Evolutionary conservation across 257 asterid genomes (phyloP).

Genomic region (Nicotiana paniculata): DNA sequence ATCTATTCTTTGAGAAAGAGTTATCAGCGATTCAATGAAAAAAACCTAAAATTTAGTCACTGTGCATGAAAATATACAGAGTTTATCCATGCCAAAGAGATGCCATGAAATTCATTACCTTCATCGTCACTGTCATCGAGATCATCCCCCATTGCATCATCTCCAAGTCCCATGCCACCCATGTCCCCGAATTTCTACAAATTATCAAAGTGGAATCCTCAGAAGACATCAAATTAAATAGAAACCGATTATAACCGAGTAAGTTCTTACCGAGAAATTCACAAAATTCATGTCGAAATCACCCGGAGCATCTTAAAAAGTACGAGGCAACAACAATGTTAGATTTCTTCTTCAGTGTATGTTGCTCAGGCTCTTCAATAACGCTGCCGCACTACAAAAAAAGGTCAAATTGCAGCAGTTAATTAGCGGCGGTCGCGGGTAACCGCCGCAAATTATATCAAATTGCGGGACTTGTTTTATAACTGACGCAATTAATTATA

Average conservation of each 20-base stretch:
- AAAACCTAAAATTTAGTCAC: too few relatives aligned
- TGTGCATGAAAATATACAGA: too few relatives aligned
- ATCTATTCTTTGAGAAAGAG: neutral
- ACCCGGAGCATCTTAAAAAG: conserved; percentile 44
- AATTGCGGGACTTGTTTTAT: too few relatives aligned
- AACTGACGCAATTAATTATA: too few relatives aligned
- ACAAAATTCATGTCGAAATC: conserved; percentile 76
- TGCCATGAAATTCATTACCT: conserved; percentile 35
- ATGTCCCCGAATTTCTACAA: conserved; percentile 70
- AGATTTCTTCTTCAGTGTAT: neutral
- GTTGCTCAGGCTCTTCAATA: too few relatives aligned
- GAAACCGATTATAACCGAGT: too few relatives aligned
- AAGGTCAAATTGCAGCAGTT: too few relatives aligned
- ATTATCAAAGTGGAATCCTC: neutral
- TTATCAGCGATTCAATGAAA: neutral
- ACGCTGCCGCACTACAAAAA: too few relatives aligned
- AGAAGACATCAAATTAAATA: neutral
- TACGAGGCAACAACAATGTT: neutral
- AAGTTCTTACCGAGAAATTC: conserved; percentile 77
- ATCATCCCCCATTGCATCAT: conserved; percentile 47
- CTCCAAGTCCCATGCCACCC: conserved; percentile 23
- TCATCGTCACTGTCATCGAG: conserved; percentile 79
- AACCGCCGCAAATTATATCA: too few relatives aligned
- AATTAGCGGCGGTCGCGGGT: too few relatives aligned
- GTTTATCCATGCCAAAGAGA: neutral